phyloP scores from a whole-genome alignment of 306 rosid genomes.

The Bauhinia variegata region DNA sequence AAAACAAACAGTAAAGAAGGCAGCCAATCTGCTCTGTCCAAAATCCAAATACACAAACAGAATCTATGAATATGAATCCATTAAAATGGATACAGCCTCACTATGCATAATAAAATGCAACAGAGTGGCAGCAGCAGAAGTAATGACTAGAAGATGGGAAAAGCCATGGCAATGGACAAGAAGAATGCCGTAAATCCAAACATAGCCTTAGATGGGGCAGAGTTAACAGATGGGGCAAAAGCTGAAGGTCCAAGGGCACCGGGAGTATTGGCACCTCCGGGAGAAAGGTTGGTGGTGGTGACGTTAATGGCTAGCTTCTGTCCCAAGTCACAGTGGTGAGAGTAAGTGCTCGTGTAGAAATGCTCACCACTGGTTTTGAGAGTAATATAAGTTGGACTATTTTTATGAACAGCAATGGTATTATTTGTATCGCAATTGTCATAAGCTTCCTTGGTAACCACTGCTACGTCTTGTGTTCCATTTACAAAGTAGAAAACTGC shows the following conservation, averaged over 20 bases:
- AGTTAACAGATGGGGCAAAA: conserved; percentile 25
- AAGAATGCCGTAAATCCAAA: conserved; percentile 31
- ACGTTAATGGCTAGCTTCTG: conserved; percentile 62
- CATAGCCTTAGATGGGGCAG: conserved; percentile 34
- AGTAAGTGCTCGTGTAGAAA: conserved; percentile 57
- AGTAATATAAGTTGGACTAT: conserved; percentile 46
- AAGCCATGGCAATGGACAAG: conserved; percentile 32
- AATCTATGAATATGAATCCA: too few species aligned
- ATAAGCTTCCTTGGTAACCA: conserved; percentile 50
- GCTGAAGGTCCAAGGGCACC: conserved; percentile 25
- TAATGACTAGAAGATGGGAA: conserved; percentile 28
- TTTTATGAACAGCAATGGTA: conserved; percentile 22
- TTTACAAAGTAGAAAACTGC: conserved; percentile 54
- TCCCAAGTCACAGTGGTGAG: conserved; percentile 45
- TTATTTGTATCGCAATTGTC: conserved; percentile 48
- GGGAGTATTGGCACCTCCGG: conserved; percentile 35
- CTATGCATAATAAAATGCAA: too few species aligned
- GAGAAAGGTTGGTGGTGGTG: conserved; percentile 27
- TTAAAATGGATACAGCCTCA: too few species aligned
- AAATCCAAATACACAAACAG: too few species aligned
- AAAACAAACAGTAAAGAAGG: too few species aligned
- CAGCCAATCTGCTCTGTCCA: too few species aligned
- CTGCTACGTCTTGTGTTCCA: conserved; percentile 53
- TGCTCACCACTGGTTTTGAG: conserved; percentile 45
- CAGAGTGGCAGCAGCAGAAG: neutral